These are phyloP conservation scores for Talinum fruticosum DNA, from an alignment of 148 eudicot genomes.

Conservation along the genomic window DNA sequence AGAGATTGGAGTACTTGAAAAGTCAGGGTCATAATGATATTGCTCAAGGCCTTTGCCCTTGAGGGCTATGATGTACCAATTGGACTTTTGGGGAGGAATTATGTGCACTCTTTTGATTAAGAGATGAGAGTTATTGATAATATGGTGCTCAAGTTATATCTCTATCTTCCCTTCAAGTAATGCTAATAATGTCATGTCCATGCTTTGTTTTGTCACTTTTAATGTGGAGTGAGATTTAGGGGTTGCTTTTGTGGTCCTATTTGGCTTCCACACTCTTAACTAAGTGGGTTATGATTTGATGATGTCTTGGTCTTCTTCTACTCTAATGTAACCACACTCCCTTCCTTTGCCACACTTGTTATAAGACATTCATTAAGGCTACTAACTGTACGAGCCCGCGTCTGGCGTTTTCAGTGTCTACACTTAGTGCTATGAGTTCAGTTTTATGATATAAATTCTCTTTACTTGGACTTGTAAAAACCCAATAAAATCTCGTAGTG, in stretches of 20 bases:
- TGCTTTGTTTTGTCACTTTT: background rate
- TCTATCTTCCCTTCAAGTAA: background rate
- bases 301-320: too few species aligned
- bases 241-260: conserved; percentile 9
- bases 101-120: too few species aligned
- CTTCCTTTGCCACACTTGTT: too few species aligned
- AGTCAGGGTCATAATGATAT: background rate
- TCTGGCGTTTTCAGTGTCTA: too few species aligned
- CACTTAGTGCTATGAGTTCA: too few species aligned
- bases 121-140: background rate
- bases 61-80: background rate
- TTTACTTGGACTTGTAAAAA: too few species aligned
- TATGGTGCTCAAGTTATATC: background rate
- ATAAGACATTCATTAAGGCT: too few species aligned
- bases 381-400: too few species aligned
- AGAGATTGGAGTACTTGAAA: background rate
- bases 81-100: background rate
- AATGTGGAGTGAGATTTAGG: background rate
- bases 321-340: too few species aligned
- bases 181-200: background rate
- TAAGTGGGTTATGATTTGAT: conserved; percentile 4
- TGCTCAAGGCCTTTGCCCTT: background rate
- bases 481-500: too few species aligned
- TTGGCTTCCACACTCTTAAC: background rate
- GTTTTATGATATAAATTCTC: too few species aligned